phyloP scores from a whole-genome alignment of 2,329 filamentous ascomycete genomes.

The Aspergillus fischeri region DNA sequence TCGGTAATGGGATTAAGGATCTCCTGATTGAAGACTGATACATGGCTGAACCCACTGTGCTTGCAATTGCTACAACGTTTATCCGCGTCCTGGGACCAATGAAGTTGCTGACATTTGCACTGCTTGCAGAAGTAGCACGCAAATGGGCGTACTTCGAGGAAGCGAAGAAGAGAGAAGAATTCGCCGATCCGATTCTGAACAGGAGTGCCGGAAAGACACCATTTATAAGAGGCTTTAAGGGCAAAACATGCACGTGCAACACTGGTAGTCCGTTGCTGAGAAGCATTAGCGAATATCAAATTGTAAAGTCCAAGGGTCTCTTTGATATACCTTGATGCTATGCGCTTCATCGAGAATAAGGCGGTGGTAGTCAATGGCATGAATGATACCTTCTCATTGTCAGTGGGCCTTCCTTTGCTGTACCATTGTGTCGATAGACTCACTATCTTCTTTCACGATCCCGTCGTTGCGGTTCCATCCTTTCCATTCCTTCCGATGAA shows the following conservation, averaged over 20 bases:
- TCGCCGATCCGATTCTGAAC: slow-evolving; percentile 97
- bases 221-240: slow-evolving; percentile 80
- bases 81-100: slow-evolving; percentile 74
- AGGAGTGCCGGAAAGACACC: slow-evolving; percentile 92
- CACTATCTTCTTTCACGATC: slow-evolving; percentile 70
- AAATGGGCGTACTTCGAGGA: slow-evolving; percentile 83
- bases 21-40: slow-evolving; percentile 91
- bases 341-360: slow-evolving; percentile 94
- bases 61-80: slow-evolving; percentile 68
- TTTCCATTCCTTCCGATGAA: slow-evolving; percentile 87
- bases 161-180: slow-evolving; percentile 90
- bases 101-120: slow-evolving; percentile 73
- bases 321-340: slow-evolving; percentile 69
- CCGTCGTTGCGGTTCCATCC: slow-evolving; percentile 79
- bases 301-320: neutral
- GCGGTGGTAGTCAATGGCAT: slow-evolving; percentile 82
- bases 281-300: slow-evolving; percentile 8
- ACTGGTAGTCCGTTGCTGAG: slow-evolving; percentile 66
- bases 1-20: slow-evolving; percentile 77
- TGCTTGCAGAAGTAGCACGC: slow-evolving; percentile 90
- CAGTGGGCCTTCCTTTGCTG: neutral
- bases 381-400: slow-evolving; percentile 60
- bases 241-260: slow-evolving; percentile 95
- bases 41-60: slow-evolving; percentile 61
- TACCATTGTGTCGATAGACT: slow-evolving; percentile 7